These are phyloP conservation scores for Erucastrum elatum DNA, from an alignment of 345 rosid genomes.

Conservation along the genomic window DNA sequence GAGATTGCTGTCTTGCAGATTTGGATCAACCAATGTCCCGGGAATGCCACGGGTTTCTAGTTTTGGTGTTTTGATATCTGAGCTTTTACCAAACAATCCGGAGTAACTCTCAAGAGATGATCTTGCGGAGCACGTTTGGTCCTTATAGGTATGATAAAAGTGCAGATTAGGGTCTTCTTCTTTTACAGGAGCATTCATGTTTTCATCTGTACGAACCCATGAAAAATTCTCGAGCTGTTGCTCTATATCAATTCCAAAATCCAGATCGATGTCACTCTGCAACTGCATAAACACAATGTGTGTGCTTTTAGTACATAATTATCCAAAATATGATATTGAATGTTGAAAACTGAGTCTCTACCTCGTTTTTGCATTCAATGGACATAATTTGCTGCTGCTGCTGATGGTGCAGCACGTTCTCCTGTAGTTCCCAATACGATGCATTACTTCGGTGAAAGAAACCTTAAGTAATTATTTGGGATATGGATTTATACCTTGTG, in stretches of 20 bases:
- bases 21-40: slow-evolving; percentile 41
- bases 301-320: background rate
- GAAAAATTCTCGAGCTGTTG: slow-evolving; percentile 58
- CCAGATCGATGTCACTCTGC: slow-evolving; percentile 50
- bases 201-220: slow-evolving; percentile 53
- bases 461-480: slow-evolving; percentile 2
- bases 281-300: slow-evolving; percentile 7
- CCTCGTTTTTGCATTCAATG: slow-evolving; percentile 51
- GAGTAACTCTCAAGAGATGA: slow-evolving; percentile 62
- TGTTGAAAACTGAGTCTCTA: slow-evolving; percentile 11
- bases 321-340: background rate
- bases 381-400: slow-evolving; percentile 46
- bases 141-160: slow-evolving; percentile 51
- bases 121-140: slow-evolving; percentile 59
- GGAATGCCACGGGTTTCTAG: slow-evolving; percentile 49
- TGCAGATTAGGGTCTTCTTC: slow-evolving; percentile 47
- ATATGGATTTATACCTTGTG: slow-evolving; percentile 50
- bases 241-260: slow-evolving; percentile 52
- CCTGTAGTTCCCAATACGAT: slow-evolving; percentile 14
- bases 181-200: slow-evolving; percentile 41
- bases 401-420: slow-evolving; percentile 13
- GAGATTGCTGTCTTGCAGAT: slow-evolving; percentile 44
- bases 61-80: slow-evolving; percentile 51
- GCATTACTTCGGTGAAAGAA: slow-evolving; percentile 18
- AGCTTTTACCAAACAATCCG: slow-evolving; percentile 55